Base-by-base conservation (phyloP, 2,329 filamentous ascomycete species). In the Ilyonectria robusta region DNA sequence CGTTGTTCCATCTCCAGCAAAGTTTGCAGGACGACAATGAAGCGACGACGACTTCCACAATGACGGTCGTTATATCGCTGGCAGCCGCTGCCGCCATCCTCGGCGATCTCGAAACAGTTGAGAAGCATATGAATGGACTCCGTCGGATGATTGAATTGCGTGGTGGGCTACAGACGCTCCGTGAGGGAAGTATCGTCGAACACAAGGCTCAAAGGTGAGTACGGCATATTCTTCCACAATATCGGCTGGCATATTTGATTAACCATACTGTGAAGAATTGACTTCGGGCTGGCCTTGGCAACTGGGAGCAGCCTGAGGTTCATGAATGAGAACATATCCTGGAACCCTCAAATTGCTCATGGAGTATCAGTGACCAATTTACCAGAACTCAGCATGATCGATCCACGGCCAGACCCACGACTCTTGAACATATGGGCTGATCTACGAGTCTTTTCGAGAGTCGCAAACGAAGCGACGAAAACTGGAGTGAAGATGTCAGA, bases 41-140 rank as follows among this genome's bases (percentile, higher is more conserved):
- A 13, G 69, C 71, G 4, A 58, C 61, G 6, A 44, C 65, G 2
- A 46, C 69, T 19, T 59, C 69, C 6, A 78, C 75, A 10, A 70
- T 76, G 60, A 59, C 62, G 7, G 66, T 73, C 2, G 70, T 76
- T 1, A 40, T 67, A 2, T 69, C 70, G 2, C 59, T 78, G 7
- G 75, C 76, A 1, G 71, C 68, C 13, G 67, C 72, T 1, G 71
- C 76, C 1, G 63, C 70, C 6, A 56, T 76, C 1, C 17, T 68
- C 8, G 74, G 74, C 0, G 76, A 77, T 17, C n/a, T 73, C 2
- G 63, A 64, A 15, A 70, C 71, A 0, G 65, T 70, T 1, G 42
- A 29, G 8, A 74, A 72, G 57, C 76, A 78, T 50, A 70, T 76
- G 67, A 64, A 77, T 40, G 76, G 76, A 0, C 55, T 77, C 46